phyloP scores from a whole-genome alignment of 345 rosid species.

The Jatropha curcas region DNA sequence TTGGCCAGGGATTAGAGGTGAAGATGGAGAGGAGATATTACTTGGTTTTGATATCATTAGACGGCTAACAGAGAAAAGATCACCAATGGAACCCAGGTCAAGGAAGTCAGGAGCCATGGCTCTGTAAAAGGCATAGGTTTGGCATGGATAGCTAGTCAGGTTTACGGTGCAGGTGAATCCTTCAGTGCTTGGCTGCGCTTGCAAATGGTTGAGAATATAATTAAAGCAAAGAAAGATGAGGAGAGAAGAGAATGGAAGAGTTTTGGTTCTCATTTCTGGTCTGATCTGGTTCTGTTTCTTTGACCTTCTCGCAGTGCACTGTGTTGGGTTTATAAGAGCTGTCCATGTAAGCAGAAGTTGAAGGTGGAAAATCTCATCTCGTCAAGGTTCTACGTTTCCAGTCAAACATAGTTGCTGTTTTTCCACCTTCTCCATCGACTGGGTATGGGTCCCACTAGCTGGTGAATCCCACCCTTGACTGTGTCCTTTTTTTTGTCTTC shows the following conservation, averaged over 20 bases:
- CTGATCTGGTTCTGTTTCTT: background rate
- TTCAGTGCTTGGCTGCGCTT: conserved; percentile 45
- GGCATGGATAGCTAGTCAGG: conserved; percentile 54
- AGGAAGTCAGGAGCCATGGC: conserved; percentile 45
- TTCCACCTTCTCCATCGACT: too few relatives aligned
- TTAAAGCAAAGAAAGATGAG: conserved; percentile 23
- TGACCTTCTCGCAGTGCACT: background rate
- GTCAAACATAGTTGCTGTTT: too few relatives aligned
- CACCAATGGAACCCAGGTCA: conserved; percentile 59
- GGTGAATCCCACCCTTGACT: background rate
- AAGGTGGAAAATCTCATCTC: background rate
- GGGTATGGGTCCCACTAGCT: too few relatives aligned
- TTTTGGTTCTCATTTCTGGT: conserved; percentile 22
- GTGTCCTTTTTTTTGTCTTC: too few relatives aligned
- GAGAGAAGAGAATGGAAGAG: conserved; percentile 24
- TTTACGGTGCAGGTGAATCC: conserved; percentile 44
- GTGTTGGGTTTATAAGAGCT: background rate
- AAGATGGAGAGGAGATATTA: conserved; percentile 54
- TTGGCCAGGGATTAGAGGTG: conserved; percentile 46
- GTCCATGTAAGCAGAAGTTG: background rate
- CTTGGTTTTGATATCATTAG: conserved; percentile 59
- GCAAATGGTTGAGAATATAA: conserved; percentile 13
- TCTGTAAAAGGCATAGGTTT: conserved; percentile 54
- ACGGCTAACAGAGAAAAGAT: conserved; percentile 62
- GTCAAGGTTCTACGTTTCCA: too few relatives aligned